Evolutionary conservation across 768 basidiomycete genomes (phyloP).

Genomic region (Boletellus emodensis): DNA sequence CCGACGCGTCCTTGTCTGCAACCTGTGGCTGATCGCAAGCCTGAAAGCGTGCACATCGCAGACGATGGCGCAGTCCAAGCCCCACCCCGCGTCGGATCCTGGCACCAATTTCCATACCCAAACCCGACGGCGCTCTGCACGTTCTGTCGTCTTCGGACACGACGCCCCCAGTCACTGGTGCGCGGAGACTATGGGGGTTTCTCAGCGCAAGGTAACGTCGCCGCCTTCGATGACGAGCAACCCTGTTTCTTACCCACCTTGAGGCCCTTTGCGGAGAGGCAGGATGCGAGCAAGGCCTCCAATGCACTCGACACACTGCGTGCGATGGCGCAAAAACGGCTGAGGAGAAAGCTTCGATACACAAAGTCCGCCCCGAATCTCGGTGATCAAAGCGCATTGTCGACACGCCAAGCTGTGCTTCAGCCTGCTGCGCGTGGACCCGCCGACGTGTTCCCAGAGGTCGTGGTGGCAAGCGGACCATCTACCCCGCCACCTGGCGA

Average conservation of each 20-base stretch:
- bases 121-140: background rate
- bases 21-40: background rate
- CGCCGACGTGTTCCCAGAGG: background rate
- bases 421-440: background rate
- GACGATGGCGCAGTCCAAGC: conserved; percentile 7
- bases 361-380: conserved; percentile 27
- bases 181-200: conserved; percentile 16
- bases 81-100: conserved; percentile 2
- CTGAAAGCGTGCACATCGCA: conserved; percentile 25
- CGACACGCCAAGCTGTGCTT: background rate
- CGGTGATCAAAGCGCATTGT: background rate
- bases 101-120: conserved; percentile 12
- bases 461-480: background rate
- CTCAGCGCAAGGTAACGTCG: conserved; percentile 19
- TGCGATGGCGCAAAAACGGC: conserved; percentile 11
- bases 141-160: background rate
- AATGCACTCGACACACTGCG: conserved; percentile 7
- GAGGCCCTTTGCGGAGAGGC: conserved; percentile 14
- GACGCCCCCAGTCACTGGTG: background rate
- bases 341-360: conserved; percentile 19
- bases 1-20: background rate
- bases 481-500: background rate
- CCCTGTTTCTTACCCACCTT: background rate
- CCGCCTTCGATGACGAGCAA: background rate
- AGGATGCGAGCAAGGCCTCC: conserved; percentile 3